Evolutionary conservation across 495 filamentous ascomycete genomes (phyloP), one percentile per base, ranked within the genome.

Genomic region (Chaetomidium leptoderma): DNA sequence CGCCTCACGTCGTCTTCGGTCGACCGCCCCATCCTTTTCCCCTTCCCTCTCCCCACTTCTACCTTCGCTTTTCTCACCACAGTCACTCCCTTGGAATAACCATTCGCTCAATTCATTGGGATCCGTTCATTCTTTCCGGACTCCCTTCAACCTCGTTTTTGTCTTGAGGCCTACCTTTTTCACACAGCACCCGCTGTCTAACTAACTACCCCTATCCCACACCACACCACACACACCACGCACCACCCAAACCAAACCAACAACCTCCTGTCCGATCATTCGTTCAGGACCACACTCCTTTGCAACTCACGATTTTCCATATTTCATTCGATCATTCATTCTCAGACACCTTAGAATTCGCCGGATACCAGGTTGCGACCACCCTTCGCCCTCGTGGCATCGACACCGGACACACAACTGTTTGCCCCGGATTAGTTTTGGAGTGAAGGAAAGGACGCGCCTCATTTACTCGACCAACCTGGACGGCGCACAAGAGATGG

Each of bases 11-110:
- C 66, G 68, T 69, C 63, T 59, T 57, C 65, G 61, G 51, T 64
- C 63, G 61, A 67, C 64, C 50, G 37, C 49, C 53, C 47, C 16
- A 60, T 55, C 64, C 53, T 61, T 62, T n/a, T 61, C 64, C 65
- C 61, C 55, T 64, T 63, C 57, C 37, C 55, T 53, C 60, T 67
- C 61, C 60, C 64, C 63, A 48, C 62, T 65, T 69, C 54, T 65
- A 47, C 62, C 66, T 68, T 70, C 59, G 58, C 64, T 70, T 70
- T 68, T 65, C 69, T 71, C 66, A 69, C 69, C 70, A 69, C 65
- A 72, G 72, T 74, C 72, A 64, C 68, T 74, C 72, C 58, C 70
- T 74, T 72, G 63, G 58, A 73, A 65, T 60, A 66, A 50, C 57
- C 50, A 60, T 66, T 70, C 63, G 53, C 64, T 65, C 58, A 53